phyloP scores from a whole-genome alignment of 176 grass and related monocot species.

The Juncus effusus region DNA sequence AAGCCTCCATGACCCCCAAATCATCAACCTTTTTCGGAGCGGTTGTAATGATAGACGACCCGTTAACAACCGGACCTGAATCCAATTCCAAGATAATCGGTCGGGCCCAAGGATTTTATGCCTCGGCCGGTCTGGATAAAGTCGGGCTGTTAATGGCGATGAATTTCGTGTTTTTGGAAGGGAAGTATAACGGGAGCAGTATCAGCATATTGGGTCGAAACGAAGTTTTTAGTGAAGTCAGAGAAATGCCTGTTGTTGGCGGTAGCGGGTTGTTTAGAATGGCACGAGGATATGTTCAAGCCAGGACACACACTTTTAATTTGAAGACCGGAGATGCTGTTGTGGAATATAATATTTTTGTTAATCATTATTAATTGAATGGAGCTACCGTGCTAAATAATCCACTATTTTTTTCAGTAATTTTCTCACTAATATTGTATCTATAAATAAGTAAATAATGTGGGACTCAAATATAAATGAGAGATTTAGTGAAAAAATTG shows the following conservation, averaged over 20 bases:
- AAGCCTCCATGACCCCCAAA: constrained; percentile 24
- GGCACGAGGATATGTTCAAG: constrained; percentile 49
- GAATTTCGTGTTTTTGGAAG: constrained; percentile 68
- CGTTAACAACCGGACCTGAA: constrained; percentile 33
- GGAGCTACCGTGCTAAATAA: too few relatives aligned
- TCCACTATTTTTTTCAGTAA: too few relatives aligned
- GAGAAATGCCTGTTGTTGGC: constrained; percentile 78
- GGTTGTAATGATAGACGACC: constrained; percentile 68
- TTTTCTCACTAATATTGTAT: too few relatives aligned
- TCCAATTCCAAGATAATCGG: constrained; percentile 35
- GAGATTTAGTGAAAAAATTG: too few relatives aligned
- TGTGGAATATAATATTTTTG: constrained; percentile 66
- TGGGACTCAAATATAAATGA: too few relatives aligned
- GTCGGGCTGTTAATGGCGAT: constrained; percentile 52
- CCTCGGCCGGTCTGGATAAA: constrained; percentile 29
- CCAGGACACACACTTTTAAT: constrained; percentile 21
- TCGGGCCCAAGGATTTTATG: constrained; percentile 69
- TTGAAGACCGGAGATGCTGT: constrained; percentile 25
- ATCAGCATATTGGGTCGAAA: constrained; percentile 51
- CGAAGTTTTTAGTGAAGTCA: constrained; percentile 29
- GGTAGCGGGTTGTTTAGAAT: constrained; percentile 61
- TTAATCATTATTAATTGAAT: constrained; percentile 8
- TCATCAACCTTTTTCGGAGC: constrained; percentile 47
- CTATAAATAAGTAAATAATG: too few relatives aligned
- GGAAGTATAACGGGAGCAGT: constrained; percentile 62